Base-by-base conservation (phyloP, 192 early-diverging fungal species). In the Chytriomyces hyalinus region DNA sequence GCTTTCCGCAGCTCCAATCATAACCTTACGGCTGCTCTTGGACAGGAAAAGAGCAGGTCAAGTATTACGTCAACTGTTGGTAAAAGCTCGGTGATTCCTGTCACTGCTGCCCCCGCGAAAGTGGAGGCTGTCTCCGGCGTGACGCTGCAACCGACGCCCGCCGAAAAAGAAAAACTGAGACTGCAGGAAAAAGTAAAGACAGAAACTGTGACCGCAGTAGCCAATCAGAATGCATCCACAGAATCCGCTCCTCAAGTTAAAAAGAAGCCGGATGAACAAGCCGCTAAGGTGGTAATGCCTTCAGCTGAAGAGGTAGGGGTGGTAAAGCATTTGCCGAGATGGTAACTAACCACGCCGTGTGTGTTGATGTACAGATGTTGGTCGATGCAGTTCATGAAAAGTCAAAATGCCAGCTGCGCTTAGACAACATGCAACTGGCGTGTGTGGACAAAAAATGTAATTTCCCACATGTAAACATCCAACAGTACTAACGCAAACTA, bases 371-470 rank as follows among this genome's bases (percentile, higher is more conserved):
- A 57, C 36, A 81, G 79, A 69, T 82, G 28, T 13, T 11, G 20
- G 78, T 51, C 10, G 67, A 51, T 53, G 83, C 78, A 15, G 36
- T 67, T 3, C 82, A 43, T 73, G 87, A 88, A 48, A 83, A 75
- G 3, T 45, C 63, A 11, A 85, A 88, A 60, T 73, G 80, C 57
- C 82, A 87, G 36, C 48, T 88, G 4, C 47, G 65, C 8, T 60
- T 87, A 22, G 65, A 78, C 49, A 80, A 85, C 45, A 62, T 65
- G 8, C 77, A 82, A 67, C 68, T 88, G 10, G 6, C 77, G 15
- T 84, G 83, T 61, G 61, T 61, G 26, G 73, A 75, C 26, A 85
- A 88, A 47, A 87, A 87, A 80, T 70, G 86, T 79, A 10, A 26
- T 22, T 49, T 67, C 11, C 43, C 60, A 24, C 4, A 22, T 4